These are phyloP conservation scores for Mortierella hygrophila DNA, from an alignment of 192 early-diverging fungal species.

Conservation along the genomic window DNA sequence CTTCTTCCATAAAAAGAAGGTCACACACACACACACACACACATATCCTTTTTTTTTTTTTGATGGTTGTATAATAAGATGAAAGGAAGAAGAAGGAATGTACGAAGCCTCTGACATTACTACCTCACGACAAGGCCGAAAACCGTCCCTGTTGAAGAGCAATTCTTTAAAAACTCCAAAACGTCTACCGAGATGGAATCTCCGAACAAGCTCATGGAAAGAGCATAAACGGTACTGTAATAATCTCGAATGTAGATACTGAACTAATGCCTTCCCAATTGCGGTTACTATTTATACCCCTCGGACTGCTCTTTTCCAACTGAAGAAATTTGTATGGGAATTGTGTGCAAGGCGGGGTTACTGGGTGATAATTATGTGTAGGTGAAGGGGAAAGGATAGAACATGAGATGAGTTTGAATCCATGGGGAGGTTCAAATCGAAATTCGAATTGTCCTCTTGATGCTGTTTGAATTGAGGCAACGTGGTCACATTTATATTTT, in stretches of 20 bases:
- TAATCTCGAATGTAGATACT: slow-evolving; percentile 50
- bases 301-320: background rate
- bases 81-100: background rate
- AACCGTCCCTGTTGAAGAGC: slow-evolving; percentile 42
- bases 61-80: background rate
- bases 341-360: background rate
- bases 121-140: slow-evolving; percentile 39
- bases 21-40: no score
- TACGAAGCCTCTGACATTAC: slow-evolving; percentile 42
- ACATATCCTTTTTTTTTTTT: background rate
- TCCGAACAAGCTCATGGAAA: slow-evolving; percentile 25
- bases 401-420: background rate
- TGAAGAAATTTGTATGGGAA: background rate
- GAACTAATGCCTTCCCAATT: background rate
- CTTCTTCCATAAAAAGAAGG: no score
- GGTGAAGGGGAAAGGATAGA: background rate
- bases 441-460: background rate
- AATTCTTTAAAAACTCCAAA: slow-evolving; percentile 41
- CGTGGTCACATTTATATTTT: background rate
- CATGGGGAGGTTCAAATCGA: background rate
- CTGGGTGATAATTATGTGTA: background rate
- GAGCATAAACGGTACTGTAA: slow-evolving; percentile 32
- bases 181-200: slow-evolving; percentile 47
- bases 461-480: background rate
- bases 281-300: background rate